Evolutionary conservation across 768 basidiomycete species (phyloP), one percentile per base, ranked within the genome.

Genomic region (Rhodotorula taiwanensis): DNA sequence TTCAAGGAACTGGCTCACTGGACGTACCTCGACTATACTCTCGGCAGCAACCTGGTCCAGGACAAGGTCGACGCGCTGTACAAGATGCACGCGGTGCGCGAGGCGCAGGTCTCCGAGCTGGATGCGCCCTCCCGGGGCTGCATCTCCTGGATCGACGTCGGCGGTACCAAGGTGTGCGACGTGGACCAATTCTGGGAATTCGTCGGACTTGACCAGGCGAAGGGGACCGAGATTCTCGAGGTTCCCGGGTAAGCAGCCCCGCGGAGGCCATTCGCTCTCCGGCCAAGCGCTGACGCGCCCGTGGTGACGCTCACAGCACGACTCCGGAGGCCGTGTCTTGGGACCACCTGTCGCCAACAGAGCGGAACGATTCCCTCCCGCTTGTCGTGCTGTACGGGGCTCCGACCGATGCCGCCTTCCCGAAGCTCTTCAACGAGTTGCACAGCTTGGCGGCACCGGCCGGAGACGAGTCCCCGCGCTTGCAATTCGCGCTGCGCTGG

Each of bases 141-240:
- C 51, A 20, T 30, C 23, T 61, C 51, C 47, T 65, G 58, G 50
- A 39, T 60, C 9, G 60, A 66, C 27, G 55, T 61, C 18, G 47
- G 15, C 16, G 64, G 59, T 23, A 5, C n/a, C 13, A 14, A 72
- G 76, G 8, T 86, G 85, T 70, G 83, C 81, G 2, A 84, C 14
- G 23, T 42, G 34, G 62, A 59, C 11, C 47, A 60, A 14, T 44
- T 73, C 52, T 67, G 69, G 60, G 28, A 55, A 86, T 14, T 88
- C 85, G 88, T 84, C 87, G 16, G 87, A 86, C 62, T 89, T 87
- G 87, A 86, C 4, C 60, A 61, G 45, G 67, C 27, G 2, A 42
- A 42, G 34, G 18, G 20, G 16, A n/a, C 18, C 6, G 48, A 25
- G 4, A 27, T 36, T 3, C 1, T 65, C 25, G 11, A 13, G 9